phyloP scores from a whole-genome alignment of 495 filamentous ascomycete species.

The Xylaria flabelliformis region DNA sequence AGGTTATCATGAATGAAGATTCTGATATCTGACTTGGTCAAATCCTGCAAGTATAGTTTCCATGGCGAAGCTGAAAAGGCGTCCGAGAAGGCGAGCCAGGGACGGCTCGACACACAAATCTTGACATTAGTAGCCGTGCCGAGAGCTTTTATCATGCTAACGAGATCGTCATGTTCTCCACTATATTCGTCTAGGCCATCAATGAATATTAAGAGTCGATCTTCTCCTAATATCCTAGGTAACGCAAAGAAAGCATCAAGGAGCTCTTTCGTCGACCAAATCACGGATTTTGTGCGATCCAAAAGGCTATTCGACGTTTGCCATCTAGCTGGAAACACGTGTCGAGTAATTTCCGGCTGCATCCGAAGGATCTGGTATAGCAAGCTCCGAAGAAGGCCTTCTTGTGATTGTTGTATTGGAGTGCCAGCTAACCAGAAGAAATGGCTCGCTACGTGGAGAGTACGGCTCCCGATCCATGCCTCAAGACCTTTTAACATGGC shows the following conservation, averaged over 20 bases:
- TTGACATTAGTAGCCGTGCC: conserved; percentile 33
- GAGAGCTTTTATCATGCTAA: conserved; percentile 34
- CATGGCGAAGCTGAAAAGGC: conserved; percentile 33
- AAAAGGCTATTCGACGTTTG: conserved; percentile 15
- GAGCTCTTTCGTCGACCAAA: conserved; percentile 1
- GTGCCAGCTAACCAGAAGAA: conserved; percentile 37
- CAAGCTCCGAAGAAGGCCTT: conserved; percentile 30
- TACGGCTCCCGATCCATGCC: neutral
- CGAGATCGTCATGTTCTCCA: conserved; percentile 37
- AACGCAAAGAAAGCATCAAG: neutral
- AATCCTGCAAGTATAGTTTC: conserved; percentile 39
- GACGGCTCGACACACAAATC: conserved; percentile 46
- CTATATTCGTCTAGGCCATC: conserved; percentile 49
- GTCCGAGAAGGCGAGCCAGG: conserved; percentile 39
- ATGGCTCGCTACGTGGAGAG: conserved; percentile 27
- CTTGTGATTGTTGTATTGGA: conserved; percentile 31
- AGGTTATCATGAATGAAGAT: conserved; percentile 35
- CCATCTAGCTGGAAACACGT: conserved; percentile 34
- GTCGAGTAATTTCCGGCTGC: conserved; percentile 26
- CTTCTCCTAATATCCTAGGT: neutral
- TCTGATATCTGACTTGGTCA: conserved; percentile 42
- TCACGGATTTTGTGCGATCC: conserved; percentile 14
- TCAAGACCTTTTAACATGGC: neutral
- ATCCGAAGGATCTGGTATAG: conserved; percentile 29
- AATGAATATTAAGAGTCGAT: conserved; percentile 35